A percentile compares a stretch with the other conserved stretches of the same genome.
phyloP scores from a whole-genome alignment of 73 alveolate genomes.

The Stentor roeselii region DNA sequence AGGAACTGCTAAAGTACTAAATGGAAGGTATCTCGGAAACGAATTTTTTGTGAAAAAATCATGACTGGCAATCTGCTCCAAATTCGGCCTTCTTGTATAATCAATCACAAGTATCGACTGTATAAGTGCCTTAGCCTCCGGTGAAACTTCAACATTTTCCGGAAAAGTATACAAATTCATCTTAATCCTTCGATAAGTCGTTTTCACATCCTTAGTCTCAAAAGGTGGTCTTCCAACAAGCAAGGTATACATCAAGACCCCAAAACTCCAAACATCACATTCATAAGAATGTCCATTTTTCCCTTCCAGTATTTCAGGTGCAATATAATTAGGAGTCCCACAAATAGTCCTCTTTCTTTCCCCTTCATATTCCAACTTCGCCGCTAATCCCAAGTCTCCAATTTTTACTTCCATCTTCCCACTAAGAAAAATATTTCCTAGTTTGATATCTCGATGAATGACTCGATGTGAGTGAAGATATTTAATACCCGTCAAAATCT shows the following conservation, averaged over 20 bases:
- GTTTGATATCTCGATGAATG: slow-evolving; percentile 96
- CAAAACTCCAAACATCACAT: slow-evolving; percentile 63
- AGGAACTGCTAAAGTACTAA: not conserved
- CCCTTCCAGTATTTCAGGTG: slow-evolving; percentile 78
- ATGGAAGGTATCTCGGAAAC: not conserved
- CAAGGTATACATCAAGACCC: slow-evolving; percentile 56
- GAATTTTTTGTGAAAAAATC: slow-evolving; percentile 1
- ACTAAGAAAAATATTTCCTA: slow-evolving; percentile 72
- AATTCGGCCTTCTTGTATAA: not conserved
- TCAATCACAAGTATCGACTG: not conserved
- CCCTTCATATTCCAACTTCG: slow-evolving; percentile 73
- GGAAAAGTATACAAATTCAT: slow-evolving; percentile 61
- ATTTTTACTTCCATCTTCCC: slow-evolving; percentile 69
- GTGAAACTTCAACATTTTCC: slow-evolving; percentile 42
- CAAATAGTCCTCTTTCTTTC: slow-evolving; percentile 81
- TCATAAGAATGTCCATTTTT: slow-evolving; percentile 63
- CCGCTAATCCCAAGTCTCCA: slow-evolving; percentile 82
- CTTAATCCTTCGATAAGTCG: slow-evolving; percentile 71
- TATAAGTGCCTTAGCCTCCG: not conserved
- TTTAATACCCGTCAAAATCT: not conserved
- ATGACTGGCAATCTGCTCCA: not conserved
- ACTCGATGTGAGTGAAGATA: slow-evolving; percentile 70
- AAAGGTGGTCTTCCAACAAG: slow-evolving; percentile 64
- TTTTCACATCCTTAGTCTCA: slow-evolving; percentile 58
- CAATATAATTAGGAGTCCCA: slow-evolving; percentile 83